Evolutionary conservation across 768 basidiomycete species (phyloP).

Genomic region (Kwoniella bestiolae): DNA sequence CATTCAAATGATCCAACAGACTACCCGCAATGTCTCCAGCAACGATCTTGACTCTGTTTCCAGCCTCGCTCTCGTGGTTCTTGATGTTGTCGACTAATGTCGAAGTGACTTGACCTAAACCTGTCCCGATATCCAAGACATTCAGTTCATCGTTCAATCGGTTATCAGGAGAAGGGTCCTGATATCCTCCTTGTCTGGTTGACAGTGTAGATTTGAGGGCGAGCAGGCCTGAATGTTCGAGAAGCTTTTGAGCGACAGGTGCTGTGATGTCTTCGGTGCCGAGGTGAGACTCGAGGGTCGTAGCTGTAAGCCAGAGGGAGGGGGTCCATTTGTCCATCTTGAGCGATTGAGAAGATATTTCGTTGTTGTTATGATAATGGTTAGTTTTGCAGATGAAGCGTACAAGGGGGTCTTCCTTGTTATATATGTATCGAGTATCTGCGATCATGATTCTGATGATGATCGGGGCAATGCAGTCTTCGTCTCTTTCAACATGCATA

Average conservation of each 20-base stretch:
- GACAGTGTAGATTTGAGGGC: neutral
- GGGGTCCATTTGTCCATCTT: too few relatives aligned
- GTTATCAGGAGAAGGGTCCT: too few relatives aligned
- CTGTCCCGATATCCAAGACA: neutral
- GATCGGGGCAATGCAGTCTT: too few relatives aligned
- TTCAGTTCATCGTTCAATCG: neutral
- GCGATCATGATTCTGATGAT: too few relatives aligned
- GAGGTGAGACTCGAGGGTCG: neutral
- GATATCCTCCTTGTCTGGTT: too few relatives aligned
- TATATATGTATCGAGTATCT: too few relatives aligned
- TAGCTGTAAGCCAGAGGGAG: neutral
- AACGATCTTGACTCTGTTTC: neutral
- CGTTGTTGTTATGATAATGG: too few relatives aligned
- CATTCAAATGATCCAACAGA: neutral
- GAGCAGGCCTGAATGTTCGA: neutral
- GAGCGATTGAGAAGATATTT: too few relatives aligned
- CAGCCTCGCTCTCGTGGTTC: neutral
- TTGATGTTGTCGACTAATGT: neutral
- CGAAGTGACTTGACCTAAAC: conserved; percentile 1
- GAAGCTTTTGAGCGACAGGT: neutral
- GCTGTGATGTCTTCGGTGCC: neutral
- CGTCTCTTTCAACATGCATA: too few relatives aligned
- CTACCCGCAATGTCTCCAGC: neutral
- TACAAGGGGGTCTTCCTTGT: too few relatives aligned
- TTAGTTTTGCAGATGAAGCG: too few relatives aligned